These are phyloP conservation scores for Colletotrichum sp. DNA, from an alignment of 2,329 filamentous ascomycete species.

Conservation along the genomic window DNA sequence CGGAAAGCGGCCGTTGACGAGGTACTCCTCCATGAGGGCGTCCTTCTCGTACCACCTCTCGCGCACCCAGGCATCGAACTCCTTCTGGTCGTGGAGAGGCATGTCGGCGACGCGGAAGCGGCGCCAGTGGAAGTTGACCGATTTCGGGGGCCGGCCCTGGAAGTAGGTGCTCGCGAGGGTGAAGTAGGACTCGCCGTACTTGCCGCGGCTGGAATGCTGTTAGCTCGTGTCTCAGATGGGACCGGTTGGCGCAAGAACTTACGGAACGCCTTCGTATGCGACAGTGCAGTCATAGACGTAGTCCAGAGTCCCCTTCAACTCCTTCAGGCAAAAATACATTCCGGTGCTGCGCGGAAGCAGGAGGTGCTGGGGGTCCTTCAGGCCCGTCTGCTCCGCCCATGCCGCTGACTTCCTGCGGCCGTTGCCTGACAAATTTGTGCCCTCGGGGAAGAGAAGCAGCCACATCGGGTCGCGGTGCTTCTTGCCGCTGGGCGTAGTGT, in stretches of 20 bases:
- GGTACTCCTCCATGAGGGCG: constrained; percentile 81
- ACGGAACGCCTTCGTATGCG: constrained; percentile 93
- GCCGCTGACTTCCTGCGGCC: constrained; percentile 72
- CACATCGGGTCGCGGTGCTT: constrained; percentile 81
- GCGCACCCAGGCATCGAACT: constrained; percentile 85
- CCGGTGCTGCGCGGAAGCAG: constrained; percentile 83
- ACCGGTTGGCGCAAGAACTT: constrained; percentile 46
- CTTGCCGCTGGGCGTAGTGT: constrained; percentile 57
- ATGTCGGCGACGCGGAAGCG: constrained; percentile 83
- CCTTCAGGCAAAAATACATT: constrained; percentile 77
- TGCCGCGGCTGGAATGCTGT: constrained; percentile 61
- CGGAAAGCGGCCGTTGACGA: constrained; percentile 80
- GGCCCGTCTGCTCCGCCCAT: constrained; percentile 79
- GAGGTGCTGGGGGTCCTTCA: constrained; percentile 75
- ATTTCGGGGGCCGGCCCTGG: constrained; percentile 87
- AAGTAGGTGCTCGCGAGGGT: constrained; percentile 87
- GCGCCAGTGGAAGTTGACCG: constrained; percentile 96
- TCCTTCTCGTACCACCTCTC: constrained; percentile 95
- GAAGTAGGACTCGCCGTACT: constrained; percentile 91
- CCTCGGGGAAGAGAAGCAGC: constrained; percentile 87
- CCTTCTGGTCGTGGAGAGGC: constrained; percentile 73
- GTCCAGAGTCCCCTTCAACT: constrained; percentile 76
- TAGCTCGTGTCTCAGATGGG: neutral
- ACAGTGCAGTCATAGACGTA: constrained; percentile 94
- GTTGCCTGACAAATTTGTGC: constrained; percentile 78